Evolutionary conservation across 2,329 filamentous ascomycete genomes (phyloP), one percentile per base, ranked within the genome.

Genomic region (Claviceps pazoutovae): DNA sequence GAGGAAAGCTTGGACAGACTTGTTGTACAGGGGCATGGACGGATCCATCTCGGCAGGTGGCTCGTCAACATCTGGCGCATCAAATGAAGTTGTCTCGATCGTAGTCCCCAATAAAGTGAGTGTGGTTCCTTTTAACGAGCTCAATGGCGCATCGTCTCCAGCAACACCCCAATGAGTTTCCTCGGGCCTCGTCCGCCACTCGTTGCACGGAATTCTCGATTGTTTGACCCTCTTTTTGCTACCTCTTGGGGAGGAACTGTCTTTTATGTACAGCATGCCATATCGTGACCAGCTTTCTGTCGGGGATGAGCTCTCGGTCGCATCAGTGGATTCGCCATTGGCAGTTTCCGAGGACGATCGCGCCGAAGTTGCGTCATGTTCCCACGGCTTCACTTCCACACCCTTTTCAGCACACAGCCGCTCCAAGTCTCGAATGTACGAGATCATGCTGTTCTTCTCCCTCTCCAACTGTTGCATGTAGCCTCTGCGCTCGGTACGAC

Each of bases 21-120:
- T 85, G 66, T 85, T 84, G 66, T 83, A 83, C 9, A 81, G 62
- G 2, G 73, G 73, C 34, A 68, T 65, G 4, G 66, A 66, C 34
- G 61, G 64, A 21, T 67, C 65, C 17, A 65, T 65, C 19, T 64
- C 75, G 7, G 56, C 49, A 5, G 58, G 58, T 13, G 64, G 63
- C 69, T 86, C 82, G 58, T 85, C 79, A 63, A 80, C 73, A 54
- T 88, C 84, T 1, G 75, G 72, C 1, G 77, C 79, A 46, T 83
- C 76, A 60, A 87, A 88, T 45, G 83, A 80, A 13, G 84, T 81
- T 43, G 91, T 78, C 64, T 94, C 85, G 59, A 93, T 84, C 46
- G 86, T 83, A 58, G 84, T 85, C 37, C 87, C 88, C 43, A 93
- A 79, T 50, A 94, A 79, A 1, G 85, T 83, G n/a, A 93, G 71